phyloP scores from a whole-genome alignment of 2,329 filamentous ascomycete genomes.

The Aspergillus fructus region DNA sequence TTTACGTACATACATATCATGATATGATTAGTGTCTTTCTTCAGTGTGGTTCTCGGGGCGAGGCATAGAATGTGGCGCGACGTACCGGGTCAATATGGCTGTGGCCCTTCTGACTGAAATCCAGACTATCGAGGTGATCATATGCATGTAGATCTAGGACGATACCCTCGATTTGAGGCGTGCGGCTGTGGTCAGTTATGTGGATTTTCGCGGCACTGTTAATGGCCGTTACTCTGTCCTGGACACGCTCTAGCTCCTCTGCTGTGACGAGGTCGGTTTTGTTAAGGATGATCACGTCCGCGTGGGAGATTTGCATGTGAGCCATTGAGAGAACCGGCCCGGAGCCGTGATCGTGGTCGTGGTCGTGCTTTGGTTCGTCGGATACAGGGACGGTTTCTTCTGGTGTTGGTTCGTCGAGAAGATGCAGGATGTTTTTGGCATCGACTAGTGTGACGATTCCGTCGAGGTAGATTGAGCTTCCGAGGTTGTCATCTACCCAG shows the following conservation, averaged over 20 bases:
- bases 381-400: constrained; percentile 33
- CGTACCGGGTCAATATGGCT: constrained; percentile 85
- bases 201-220: constrained; percentile 86
- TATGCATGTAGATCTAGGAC: constrained; percentile 91
- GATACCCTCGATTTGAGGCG: constrained; percentile 80
- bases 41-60: not conserved
- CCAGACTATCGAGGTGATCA: constrained; percentile 72
- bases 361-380: constrained; percentile 44
- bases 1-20: constrained; percentile 34
- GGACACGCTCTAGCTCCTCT: constrained; percentile 68
- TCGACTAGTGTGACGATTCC: constrained; percentile 96
- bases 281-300: constrained; percentile 92
- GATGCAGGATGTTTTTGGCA: constrained; percentile 84
- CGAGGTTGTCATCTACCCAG: constrained; percentile 95
- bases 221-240: constrained; percentile 73
- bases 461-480: constrained; percentile 93
- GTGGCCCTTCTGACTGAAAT: constrained; percentile 74
- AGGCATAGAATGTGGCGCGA: constrained; percentile 13
- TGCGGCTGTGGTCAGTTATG: constrained; percentile 73
- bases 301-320: constrained; percentile 94
- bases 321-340: constrained; percentile 82
- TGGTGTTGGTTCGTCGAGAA: constrained; percentile 66
- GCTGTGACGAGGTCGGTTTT: constrained; percentile 80
- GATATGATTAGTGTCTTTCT: not conserved
- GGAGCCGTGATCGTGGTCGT: constrained; percentile 35